Conservation (phyloP, 2,329 filamentous ascomycete species). For the Colletotrichum sp. region DNA sequence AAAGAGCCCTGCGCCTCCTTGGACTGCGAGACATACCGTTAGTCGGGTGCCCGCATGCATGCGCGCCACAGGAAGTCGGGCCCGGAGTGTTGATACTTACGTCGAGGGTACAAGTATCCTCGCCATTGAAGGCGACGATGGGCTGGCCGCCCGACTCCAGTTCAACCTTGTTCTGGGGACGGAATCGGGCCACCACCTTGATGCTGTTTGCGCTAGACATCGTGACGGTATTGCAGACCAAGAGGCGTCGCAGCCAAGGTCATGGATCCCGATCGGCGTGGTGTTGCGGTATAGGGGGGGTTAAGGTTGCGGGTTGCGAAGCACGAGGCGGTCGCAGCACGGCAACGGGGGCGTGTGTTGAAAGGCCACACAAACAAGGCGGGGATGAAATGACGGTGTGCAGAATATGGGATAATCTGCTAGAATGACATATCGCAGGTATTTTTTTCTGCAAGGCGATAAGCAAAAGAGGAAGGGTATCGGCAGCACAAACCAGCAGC, state of each 20-base stretch:
- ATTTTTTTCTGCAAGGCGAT: conserved; percentile 2
- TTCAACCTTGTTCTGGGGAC: conserved; percentile 96
- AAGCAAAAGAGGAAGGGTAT: background rate
- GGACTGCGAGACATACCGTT: conserved; percentile 59
- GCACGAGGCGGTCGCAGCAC: conserved; percentile 20
- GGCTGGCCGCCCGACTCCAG: conserved; percentile 88
- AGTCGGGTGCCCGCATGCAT: background rate
- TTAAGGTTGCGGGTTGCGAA: conserved; percentile 2
- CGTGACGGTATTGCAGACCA: conserved; percentile 34
- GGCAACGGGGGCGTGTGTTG: conserved; percentile 13
- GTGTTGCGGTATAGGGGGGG: background rate
- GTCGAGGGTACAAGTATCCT: conserved; percentile 86
- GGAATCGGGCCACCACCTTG: conserved; percentile 96
- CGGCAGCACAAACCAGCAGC: conserved; percentile 19
- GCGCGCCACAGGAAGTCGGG: background rate
- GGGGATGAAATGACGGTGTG: conserved; percentile 22
- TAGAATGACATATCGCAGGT: conserved; percentile 22
- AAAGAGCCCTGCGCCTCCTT: conserved; percentile 84
- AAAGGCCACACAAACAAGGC: conserved; percentile 20
- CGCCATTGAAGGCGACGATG: conserved; percentile 86
- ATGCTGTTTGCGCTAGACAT: conserved; percentile 69
- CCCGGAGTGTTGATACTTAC: conserved; percentile 57
- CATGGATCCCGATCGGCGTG: conserved; percentile 12
- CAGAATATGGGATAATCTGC: conserved; percentile 12
- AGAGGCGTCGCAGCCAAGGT: conserved; percentile 10